A percentile compares a stretch with the other conserved stretches of the same genome.
Evolutionary conservation across 1,139 yeast species (phyloP).

Genomic region (Saccharomyces pastorianus): DNA sequence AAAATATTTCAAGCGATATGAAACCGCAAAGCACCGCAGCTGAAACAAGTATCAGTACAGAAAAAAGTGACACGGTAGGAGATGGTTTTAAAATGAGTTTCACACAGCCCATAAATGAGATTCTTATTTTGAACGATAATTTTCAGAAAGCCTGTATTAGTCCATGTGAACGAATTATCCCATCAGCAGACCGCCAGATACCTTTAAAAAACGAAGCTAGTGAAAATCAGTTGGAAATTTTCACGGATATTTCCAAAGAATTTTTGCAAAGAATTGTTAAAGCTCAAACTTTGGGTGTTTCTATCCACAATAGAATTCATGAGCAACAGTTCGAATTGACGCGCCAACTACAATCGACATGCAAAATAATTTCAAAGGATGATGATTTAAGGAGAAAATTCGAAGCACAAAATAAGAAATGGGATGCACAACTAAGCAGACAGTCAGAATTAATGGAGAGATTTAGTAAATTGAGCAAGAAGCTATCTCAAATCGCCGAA

Average conservation of each 20-base stretch:
- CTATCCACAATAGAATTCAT: slow-evolving; percentile 28
- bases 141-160: slow-evolving; percentile 12
- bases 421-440: slow-evolving; percentile 20
- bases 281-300: slow-evolving; percentile 22
- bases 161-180: slow-evolving; percentile 15
- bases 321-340: slow-evolving; percentile 33
- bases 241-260: slow-evolving; percentile 22
- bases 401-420: slow-evolving; percentile 8
- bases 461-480: slow-evolving; percentile 27
- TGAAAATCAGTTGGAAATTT: slow-evolving; percentile 23
- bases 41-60: background rate
- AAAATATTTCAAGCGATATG: background rate
- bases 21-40: background rate
- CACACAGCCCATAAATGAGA: slow-evolving; percentile 21
- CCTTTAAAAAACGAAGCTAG: slow-evolving; percentile 19
- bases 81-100: slow-evolving; percentile 6
- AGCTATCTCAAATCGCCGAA: slow-evolving; percentile 12
- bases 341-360: slow-evolving; percentile 33
- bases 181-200: slow-evolving; percentile 18
- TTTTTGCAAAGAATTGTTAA: slow-evolving; percentile 16
- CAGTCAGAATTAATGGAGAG: slow-evolving; percentile 33
- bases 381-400: slow-evolving; percentile 4
- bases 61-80: background rate
- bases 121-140: slow-evolving; percentile 11
- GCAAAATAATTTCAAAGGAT: slow-evolving; percentile 13